phyloP scores from a whole-genome alignment of 2,329 filamentous ascomycete genomes.

The Elsinoe perseae region DNA sequence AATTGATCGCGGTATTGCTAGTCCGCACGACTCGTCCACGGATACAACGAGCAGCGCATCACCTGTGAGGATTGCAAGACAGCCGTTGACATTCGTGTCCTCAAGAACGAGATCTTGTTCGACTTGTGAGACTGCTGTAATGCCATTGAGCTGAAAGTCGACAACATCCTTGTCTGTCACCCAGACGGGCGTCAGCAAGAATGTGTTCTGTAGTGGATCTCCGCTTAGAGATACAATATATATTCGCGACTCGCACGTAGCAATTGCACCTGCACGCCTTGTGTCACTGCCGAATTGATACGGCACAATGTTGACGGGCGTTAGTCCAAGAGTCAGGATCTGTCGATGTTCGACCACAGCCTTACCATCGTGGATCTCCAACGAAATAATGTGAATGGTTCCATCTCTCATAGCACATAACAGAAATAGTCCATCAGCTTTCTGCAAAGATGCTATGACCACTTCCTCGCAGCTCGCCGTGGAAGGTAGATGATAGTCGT shows the following conservation, averaged over 20 bases:
- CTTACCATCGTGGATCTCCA: background rate
- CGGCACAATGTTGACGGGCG: conserved; percentile 16
- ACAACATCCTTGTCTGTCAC: conserved; percentile 28
- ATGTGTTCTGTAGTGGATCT: background rate
- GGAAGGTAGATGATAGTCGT: background rate
- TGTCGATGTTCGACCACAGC: background rate
- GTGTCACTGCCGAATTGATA: conserved; percentile 2
- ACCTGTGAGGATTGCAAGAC: conserved; percentile 29
- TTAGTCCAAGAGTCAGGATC: conserved; percentile 15
- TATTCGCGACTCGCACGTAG: conserved; percentile 34
- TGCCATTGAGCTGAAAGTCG: conserved; percentile 25
- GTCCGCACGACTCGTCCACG: background rate
- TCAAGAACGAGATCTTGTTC: conserved; percentile 23
- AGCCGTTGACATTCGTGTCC: conserved; percentile 21
- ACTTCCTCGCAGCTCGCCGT: background rate
- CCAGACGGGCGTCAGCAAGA: conserved; percentile 22
- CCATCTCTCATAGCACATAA: conserved; percentile 34
- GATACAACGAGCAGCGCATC: conserved; percentile 36
- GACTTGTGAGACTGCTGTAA: conserved; percentile 30
- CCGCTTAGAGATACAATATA: conserved; percentile 24
- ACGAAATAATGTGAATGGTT: conserved; percentile 19
- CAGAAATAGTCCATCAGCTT: conserved; percentile 15
- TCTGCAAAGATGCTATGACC: background rate
- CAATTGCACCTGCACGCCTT: conserved; percentile 24
- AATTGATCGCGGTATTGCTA: background rate